A percentile compares a stretch with the other conserved stretches of the same genome.
These are phyloP conservation scores for Pichia terricola DNA, from an alignment of 1,139 yeast genomes.

Conservation along the genomic window DNA sequence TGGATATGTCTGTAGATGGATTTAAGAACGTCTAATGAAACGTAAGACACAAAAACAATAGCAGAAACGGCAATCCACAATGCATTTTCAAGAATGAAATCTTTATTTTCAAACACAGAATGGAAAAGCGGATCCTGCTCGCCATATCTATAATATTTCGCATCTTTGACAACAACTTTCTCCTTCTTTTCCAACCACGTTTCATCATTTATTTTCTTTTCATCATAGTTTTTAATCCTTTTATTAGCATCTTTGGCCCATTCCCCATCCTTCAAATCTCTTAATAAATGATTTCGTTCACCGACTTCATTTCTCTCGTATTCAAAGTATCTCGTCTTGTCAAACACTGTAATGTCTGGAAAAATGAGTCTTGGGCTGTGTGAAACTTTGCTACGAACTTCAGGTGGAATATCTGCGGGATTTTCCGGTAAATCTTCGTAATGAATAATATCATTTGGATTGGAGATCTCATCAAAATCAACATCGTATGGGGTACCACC, in stretches of 20 bases:
- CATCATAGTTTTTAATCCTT: conserved; percentile 2
- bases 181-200: conserved; percentile 23
- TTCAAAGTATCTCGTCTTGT: conserved; percentile 38
- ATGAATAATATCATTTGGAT: conserved; percentile 16
- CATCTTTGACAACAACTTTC: conserved; percentile 12
- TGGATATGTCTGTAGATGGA: no score
- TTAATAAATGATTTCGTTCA: conserved; percentile 11
- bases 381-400: conserved; percentile 11
- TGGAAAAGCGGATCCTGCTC: conserved; percentile 3
- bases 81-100: conserved; percentile 22
- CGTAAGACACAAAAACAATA: conserved; percentile 4
- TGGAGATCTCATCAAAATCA: conserved; percentile 11
- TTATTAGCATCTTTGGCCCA: conserved; percentile 20
- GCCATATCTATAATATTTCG: conserved; percentile 17
- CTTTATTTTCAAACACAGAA: conserved; percentile 12
- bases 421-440: conserved; percentile 28
- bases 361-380: conserved; percentile 29
- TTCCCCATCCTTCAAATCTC: conserved; percentile 9
- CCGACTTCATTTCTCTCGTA: conserved; percentile 45
- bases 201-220: conserved; percentile 14
- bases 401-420: conserved; percentile 16
- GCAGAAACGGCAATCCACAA: conserved; percentile 14
- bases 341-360: conserved; percentile 35
- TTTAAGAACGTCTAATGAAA: background rate
- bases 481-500: background rate